A percentile compares a stretch with the other conserved stretches of the same genome.
Conservation (phyloP, 192 early-diverging fungal species). For the Chytriomyces sp. region DNA sequence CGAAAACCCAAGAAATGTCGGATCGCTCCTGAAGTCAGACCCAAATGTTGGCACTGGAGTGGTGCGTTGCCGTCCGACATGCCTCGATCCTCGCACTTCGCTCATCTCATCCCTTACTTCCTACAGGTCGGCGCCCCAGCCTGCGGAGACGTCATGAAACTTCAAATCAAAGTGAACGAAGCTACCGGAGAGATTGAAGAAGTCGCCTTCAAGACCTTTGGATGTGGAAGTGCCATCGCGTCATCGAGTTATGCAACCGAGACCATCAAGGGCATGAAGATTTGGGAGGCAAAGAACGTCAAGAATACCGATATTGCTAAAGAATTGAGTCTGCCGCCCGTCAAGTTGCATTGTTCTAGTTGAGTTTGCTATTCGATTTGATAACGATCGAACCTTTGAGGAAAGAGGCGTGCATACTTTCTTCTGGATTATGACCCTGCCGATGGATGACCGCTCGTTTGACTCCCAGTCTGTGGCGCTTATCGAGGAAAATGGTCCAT, state of each 20-base stretch:
- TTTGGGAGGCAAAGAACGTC: constrained; percentile 88
- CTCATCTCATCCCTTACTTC: background rate
- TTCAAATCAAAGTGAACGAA: constrained; percentile 97
- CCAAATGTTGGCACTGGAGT: constrained; percentile 95
- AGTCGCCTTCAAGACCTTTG: constrained; percentile 99
- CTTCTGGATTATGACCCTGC: too few relatives aligned
- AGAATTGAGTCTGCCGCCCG: constrained; percentile 92
- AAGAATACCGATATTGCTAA: constrained; percentile 98
- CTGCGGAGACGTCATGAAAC: constrained; percentile 65
- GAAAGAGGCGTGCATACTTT: too few relatives aligned
- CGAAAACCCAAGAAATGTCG: constrained; percentile 94
- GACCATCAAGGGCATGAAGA: constrained; percentile 90
- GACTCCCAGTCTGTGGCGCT: too few relatives aligned
- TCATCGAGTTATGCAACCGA: constrained; percentile 90
- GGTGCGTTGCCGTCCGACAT: constrained; percentile 29
- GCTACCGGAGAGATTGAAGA: constrained; percentile 85
- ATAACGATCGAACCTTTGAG: too few relatives aligned
- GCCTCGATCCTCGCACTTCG: constrained; percentile 20
- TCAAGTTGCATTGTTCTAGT: constrained; percentile 98
- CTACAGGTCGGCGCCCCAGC: constrained; percentile 55
- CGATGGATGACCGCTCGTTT: too few relatives aligned
- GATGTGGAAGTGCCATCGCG: constrained; percentile 96
- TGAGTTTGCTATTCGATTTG: constrained; percentile 37
- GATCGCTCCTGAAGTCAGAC: constrained; percentile 84
- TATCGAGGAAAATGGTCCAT: too few relatives aligned